A percentile compares a stretch with the other conserved stretches of the same genome.
These are phyloP conservation scores for Ambrosia trifida DNA, from an alignment of 129 eudicot species.

Conservation along the genomic window DNA sequence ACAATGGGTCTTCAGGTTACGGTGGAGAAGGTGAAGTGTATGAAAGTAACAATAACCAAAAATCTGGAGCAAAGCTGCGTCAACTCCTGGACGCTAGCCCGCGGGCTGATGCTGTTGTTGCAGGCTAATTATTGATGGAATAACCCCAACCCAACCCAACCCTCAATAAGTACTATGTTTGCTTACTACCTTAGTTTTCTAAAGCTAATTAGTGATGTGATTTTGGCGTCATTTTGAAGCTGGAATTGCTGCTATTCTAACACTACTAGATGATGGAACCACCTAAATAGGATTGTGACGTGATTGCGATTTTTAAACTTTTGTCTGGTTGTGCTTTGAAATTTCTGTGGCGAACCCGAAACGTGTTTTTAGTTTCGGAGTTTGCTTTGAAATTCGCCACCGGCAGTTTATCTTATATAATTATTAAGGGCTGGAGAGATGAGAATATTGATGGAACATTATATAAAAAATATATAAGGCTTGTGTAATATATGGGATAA, in stretches of 20 bases:
- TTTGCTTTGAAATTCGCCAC: constrained; percentile 43
- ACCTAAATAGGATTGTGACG: constrained; percentile 31
- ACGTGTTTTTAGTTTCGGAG: constrained; percentile 54
- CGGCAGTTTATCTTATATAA: constrained; percentile 30
- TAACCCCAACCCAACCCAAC: constrained; percentile 24
- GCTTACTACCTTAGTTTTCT: constrained; percentile 26
- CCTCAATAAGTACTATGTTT: constrained; percentile 12
- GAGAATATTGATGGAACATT: constrained; percentile 8
- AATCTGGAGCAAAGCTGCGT: constrained; percentile 67
- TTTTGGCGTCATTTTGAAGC: constrained; percentile 75
- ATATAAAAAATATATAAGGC: constrained; percentile 11
- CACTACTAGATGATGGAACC: constrained; percentile 46
- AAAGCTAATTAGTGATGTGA: constrained; percentile 40
- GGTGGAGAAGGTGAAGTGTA: constrained; percentile 50
- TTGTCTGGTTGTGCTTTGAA: constrained; percentile 37
- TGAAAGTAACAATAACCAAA: constrained; percentile 49
- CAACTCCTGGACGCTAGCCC: constrained; percentile 76
- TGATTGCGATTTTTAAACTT: constrained; percentile 24
- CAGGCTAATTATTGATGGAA: constrained; percentile 44
- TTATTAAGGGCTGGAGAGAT: constrained; percentile 31
- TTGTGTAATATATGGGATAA: constrained; percentile 34
- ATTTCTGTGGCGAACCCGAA: constrained; percentile 41
- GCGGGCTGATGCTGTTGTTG: constrained; percentile 79
- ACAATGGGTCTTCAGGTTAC: constrained; percentile 48
- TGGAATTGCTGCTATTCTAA: constrained; percentile 62